Conservation (phyloP, 1,284 basidiomycete genomes). For the Boletus semigastroideus region DNA sequence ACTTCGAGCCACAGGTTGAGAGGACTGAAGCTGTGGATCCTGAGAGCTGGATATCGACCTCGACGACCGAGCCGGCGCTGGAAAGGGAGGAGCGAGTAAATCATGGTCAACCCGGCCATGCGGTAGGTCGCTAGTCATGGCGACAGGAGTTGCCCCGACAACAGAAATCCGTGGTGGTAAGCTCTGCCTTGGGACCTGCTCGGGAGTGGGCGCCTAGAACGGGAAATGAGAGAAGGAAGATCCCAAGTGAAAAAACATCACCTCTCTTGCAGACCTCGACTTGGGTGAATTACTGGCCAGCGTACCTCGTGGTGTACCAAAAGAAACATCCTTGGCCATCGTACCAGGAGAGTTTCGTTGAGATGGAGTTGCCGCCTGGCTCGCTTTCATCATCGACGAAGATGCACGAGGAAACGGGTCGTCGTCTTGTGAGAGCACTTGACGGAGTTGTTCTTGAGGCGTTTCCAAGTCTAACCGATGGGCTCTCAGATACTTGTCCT, state of each 20-base stretch:
- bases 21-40: slow-evolving; percentile 17
- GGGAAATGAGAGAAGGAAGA: slow-evolving; percentile 9
- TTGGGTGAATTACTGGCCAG: slow-evolving; percentile 24
- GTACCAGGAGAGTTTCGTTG: slow-evolving; percentile 27
- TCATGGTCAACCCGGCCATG: slow-evolving; percentile 21
- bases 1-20: slow-evolving; percentile 13
- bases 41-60: slow-evolving; percentile 25
- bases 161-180: slow-evolving; percentile 31
- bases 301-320: slow-evolving; percentile 25
- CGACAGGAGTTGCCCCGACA: slow-evolving; percentile 30
- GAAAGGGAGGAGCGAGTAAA: slow-evolving; percentile 30
- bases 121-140: slow-evolving; percentile 21
- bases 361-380: slow-evolving; percentile 29
- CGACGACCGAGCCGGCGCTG: slow-evolving; percentile 26
- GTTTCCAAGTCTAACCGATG: slow-evolving; percentile 23
- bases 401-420: slow-evolving; percentile 24
- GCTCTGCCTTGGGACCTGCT: slow-evolving; percentile 14
- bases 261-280: slow-evolving; percentile 27
- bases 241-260: slow-evolving; percentile 4
- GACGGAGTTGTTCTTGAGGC: slow-evolving; percentile 31
- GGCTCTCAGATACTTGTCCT: slow-evolving; percentile 32
- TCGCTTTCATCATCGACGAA: slow-evolving; percentile 33
- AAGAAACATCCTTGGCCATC: slow-evolving; percentile 15
- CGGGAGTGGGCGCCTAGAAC: slow-evolving; percentile 23
- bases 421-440: slow-evolving; percentile 34